These are phyloP conservation scores for Trametes sp. DNA, from an alignment of 1,284 basidiomycete genomes.

Conservation along the genomic window DNA sequence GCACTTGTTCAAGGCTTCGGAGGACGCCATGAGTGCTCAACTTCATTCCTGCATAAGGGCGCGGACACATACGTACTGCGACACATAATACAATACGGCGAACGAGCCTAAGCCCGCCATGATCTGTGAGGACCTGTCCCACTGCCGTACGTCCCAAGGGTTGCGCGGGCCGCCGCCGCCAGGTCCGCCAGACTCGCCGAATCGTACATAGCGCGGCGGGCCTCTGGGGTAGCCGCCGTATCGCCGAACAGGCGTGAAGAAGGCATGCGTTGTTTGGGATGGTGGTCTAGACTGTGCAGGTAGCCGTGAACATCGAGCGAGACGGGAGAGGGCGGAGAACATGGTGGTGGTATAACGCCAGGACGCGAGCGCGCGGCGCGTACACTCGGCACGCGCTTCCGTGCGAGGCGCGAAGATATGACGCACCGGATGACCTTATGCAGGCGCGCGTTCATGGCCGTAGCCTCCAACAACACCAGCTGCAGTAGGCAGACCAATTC, in stretches of 20 bases:
- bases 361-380: neutral
- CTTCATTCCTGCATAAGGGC: neutral
- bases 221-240: constrained; percentile 12
- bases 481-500: no score
- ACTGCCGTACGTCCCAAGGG: constrained; percentile 33
- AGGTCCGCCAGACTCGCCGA: constrained; percentile 22
- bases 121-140: constrained; percentile 33
- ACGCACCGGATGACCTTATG: no score
- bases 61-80: constrained; percentile 55
- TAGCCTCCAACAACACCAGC: no score
- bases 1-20: constrained; percentile 77
- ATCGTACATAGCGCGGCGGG: constrained; percentile 38
- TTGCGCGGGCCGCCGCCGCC: constrained; percentile 13
- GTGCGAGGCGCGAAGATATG: neutral
- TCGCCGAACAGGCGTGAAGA: neutral
- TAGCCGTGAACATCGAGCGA: constrained; percentile 17
- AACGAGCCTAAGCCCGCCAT: constrained; percentile 42
- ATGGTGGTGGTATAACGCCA: constrained; percentile 2
- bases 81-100: constrained; percentile 61
- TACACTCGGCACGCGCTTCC: neutral
- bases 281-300: neutral
- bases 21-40: neutral
- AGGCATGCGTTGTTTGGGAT: neutral
- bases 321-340: constrained; percentile 14
- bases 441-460: neutral